Evolutionary conservation across 1,139 yeast genomes (phyloP), one percentile per base, ranked within the genome.

Genomic region (Yamadazyma diddensiae): DNA sequence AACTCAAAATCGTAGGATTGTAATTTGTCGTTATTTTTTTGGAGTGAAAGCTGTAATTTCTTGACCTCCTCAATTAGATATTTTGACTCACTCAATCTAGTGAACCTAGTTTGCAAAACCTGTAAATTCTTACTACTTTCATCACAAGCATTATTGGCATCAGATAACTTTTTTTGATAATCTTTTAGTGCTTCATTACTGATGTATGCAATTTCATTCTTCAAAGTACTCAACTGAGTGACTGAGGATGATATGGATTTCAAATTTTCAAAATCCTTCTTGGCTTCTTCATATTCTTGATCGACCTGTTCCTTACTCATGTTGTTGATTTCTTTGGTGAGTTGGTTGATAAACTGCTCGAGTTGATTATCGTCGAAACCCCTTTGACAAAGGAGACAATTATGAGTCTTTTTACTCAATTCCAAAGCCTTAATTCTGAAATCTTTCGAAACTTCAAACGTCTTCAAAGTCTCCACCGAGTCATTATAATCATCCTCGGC

Each of bases 321-420:
- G 8, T 62, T 64, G 8, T 62, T 52, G 3, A 74, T 59, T 25
- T 69, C 67, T 0, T 44, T 59, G 55, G 42, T 55, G 36, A 48
- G 67, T 33, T 50, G 74, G 38, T 37, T 47, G 28, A 55, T 52
- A 33, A 70, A 70, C 3, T 41, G 42, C 1, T 50, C 36, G 17
- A 65, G 49, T 6, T 65, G 67, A 0, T 61, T 53, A 2, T 62
- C 62, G 23, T 71, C 73, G 55, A 84, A 83, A 15, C 66, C 59
- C 32, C 94, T 60, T 24, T 75, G 72, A 51, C 95, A 85, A 31
- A 85, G 57, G 26, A 79, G 62, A 51, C 95, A 85, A 34, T 71
- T 65, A 23, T 77, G 67, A 11, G 69, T 69, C 5, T 52, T 53
- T 28, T 76, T 62, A 0, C 92, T 88, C 32, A 77, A 58, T 28